Percentiles rank a stretch among this genome's conserved stretches.
Evolutionary conservation across 306 rosid genomes (phyloP).

Genomic region (Gynostemma pentaphyllum): DNA sequence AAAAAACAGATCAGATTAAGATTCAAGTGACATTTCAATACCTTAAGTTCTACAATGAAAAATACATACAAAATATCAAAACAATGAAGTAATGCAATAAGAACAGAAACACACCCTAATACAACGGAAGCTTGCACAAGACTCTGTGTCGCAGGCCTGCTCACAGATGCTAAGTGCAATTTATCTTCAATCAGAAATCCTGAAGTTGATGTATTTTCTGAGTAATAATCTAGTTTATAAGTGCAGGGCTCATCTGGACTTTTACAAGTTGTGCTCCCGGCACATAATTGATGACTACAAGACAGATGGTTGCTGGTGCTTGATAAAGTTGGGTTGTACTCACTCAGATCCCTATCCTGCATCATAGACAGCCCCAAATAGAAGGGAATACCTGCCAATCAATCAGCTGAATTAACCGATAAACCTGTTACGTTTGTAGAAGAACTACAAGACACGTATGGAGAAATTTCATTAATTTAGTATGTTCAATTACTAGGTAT

Average conservation of each 20-base stretch:
- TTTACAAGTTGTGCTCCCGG: slow-evolving; percentile 36
- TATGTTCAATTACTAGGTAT: no score
- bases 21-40: background rate
- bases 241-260: slow-evolving; percentile 46
- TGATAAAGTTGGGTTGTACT: slow-evolving; percentile 50
- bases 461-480: no score
- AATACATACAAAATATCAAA: background rate
- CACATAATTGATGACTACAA: slow-evolving; percentile 60
- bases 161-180: slow-evolving; percentile 41
- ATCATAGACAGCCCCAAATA: slow-evolving; percentile 57
- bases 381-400: slow-evolving; percentile 79
- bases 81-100: background rate
- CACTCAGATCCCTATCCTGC: slow-evolving; percentile 83
- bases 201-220: slow-evolving; percentile 60
- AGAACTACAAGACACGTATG: background rate
- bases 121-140: slow-evolving; percentile 56
- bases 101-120: slow-evolving; percentile 49
- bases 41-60: background rate
- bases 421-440: slow-evolving; percentile 24
- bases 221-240: slow-evolving; percentile 32
- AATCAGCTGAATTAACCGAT: slow-evolving; percentile 57
- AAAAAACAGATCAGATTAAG: background rate
- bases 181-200: slow-evolving; percentile 65
- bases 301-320: slow-evolving; percentile 48
- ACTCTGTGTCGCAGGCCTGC: slow-evolving; percentile 14